Conservation (phyloP, 2,329 filamentous ascomycete genomes). For the Penicillium oxalicum region DNA sequence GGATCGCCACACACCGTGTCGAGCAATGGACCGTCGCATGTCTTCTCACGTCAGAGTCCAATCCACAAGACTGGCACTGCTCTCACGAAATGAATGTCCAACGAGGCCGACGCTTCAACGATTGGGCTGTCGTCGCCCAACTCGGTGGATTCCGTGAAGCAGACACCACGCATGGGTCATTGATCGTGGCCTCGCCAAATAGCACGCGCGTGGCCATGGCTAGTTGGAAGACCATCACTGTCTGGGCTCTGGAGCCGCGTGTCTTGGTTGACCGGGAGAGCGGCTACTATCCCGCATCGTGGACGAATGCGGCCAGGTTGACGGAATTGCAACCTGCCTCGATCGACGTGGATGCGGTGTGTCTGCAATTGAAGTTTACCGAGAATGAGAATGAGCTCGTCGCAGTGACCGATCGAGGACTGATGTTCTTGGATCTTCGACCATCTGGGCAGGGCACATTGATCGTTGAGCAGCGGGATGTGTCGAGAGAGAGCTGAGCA, state of each 20-base stretch:
- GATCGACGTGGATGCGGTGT: conserved; percentile 33
- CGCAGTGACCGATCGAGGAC: conserved; percentile 38
- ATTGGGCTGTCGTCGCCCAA: conserved; percentile 34
- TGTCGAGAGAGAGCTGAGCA: neutral
- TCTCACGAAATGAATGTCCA: conserved; percentile 33
- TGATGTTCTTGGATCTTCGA: conserved; percentile 36
- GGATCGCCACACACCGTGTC: conserved; percentile 30
- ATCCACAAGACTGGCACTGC: conserved; percentile 25
- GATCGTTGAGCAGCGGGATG: neutral
- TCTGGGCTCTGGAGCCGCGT: conserved; percentile 38
- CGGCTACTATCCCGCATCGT: conserved; percentile 30
- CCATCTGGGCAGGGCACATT: conserved; percentile 20
- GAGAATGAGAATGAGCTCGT: conserved; percentile 34
- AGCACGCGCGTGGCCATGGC: conserved; percentile 39
- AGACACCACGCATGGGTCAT: conserved; percentile 35
- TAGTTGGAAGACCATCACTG: conserved; percentile 38
- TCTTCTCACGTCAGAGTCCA: conserved; percentile 31
- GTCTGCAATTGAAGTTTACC: conserved; percentile 33
- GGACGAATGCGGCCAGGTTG: conserved; percentile 15
- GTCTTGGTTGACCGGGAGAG: conserved; percentile 29
- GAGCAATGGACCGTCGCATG: conserved; percentile 34
- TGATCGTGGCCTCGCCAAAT: conserved; percentile 30
- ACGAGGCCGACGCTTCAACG: conserved; percentile 34
- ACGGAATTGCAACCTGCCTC: conserved; percentile 31
- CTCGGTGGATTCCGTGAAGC: conserved; percentile 32